phyloP scores from a whole-genome alignment of 441 rosid genomes.

The Cnidoscolus chayamansa region DNA sequence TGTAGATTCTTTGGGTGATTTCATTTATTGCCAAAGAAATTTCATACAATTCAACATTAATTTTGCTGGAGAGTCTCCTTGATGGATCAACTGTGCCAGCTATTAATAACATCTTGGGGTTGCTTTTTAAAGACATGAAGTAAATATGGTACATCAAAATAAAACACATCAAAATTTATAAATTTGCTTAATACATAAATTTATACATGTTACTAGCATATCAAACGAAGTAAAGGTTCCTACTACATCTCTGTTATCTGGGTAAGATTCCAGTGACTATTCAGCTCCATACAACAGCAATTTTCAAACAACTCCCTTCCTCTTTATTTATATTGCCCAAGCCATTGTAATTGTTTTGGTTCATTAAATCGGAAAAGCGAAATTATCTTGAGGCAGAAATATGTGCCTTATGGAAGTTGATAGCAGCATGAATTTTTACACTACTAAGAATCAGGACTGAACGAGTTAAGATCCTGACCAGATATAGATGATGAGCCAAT shows the following conservation, averaged over 20 bases:
- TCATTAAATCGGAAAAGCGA: background rate
- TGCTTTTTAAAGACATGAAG: too few relatives aligned
- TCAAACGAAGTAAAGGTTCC: too few relatives aligned
- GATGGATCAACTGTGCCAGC: too few relatives aligned
- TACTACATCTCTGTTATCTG: background rate
- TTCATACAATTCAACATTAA: too few relatives aligned
- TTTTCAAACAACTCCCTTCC: background rate
- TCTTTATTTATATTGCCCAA: background rate
- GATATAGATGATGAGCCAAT: conserved; percentile 5
- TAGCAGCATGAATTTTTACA: background rate
- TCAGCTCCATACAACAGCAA: background rate
- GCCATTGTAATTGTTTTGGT: background rate
- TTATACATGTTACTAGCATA: too few relatives aligned
- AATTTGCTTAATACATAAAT: too few relatives aligned
- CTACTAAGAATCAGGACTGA: background rate
- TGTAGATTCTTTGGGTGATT: too few relatives aligned
- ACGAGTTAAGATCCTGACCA: background rate
- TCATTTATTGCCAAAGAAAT: too few relatives aligned
- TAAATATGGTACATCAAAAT: too few relatives aligned
- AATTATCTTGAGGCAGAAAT: background rate
- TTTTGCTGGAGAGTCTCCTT: too few relatives aligned
- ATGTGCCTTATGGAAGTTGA: background rate
- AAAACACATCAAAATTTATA: too few relatives aligned
- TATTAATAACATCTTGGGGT: too few relatives aligned
- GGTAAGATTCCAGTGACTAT: background rate